Base-by-base conservation (phyloP, 1,284 basidiomycete genomes). In the Sporisorium exsertum region DNA sequence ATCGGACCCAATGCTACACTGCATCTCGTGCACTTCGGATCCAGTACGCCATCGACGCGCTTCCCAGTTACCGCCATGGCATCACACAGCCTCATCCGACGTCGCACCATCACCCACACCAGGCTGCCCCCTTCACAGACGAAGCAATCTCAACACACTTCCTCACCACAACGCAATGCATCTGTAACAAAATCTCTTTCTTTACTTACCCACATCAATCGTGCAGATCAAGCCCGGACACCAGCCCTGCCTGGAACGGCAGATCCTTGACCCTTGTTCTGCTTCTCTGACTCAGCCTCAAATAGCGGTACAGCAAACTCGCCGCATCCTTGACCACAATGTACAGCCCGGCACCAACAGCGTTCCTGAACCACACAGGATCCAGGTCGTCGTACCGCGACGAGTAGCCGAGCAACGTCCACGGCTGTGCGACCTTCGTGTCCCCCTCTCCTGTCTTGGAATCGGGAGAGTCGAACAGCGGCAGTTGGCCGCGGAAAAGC, bases 331-430 rank as follows among this genome's bases (percentile, higher is more conserved):
- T 82, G 40, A 77, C 12, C 37, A 82, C 51, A 24, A 83, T 78
- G 56, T 71, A 84, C 4, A 81, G n/a, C 13, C 64, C 78, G 0
- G 76, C 77, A 13, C 82, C 82, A 2, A 84, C 47, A 1, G 81
- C 71, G 50, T 82, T 84, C 3, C 82, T 62, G 54, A 58, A 83
- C 82, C 82, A 84, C 1, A 83, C 72, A 2, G 81, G 79, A 33
- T 84, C 82, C 20, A 82, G 64, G 18, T 83, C 78, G 46, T 80
- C 77, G 40, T 75, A 77, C 6, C 61, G 29, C 40, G 46, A n/a
- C 45, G 53, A 56, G 13, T 55, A 49, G 47, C 58, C 55, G 2
- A 69, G 42, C 51, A 65, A 20, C 7, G 63, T 63, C 15, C 70
- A 52, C 12, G 57, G 56, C 5, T 71, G 53, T 15, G 46, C 24